Conservation (phyloP, 345 rosid species). For the Capsella bursapastoris region DNA sequence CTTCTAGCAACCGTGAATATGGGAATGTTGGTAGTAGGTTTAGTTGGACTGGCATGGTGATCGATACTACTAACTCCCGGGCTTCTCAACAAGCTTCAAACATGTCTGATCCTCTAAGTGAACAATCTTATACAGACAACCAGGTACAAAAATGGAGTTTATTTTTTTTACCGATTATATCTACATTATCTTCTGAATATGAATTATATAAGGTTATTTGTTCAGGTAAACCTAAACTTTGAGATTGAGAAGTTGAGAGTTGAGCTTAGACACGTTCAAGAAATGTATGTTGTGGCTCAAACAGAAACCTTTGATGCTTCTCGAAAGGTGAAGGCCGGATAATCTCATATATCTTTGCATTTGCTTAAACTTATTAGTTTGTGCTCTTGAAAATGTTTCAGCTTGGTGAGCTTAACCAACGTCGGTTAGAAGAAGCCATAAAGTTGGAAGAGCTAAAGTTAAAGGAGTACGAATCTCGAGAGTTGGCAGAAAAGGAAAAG, state of each 20-base stretch:
- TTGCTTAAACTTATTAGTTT: slow-evolving; percentile 20
- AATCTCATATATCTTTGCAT: not conserved
- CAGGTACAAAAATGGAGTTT: slow-evolving; percentile 50
- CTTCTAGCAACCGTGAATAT: slow-evolving; percentile 49
- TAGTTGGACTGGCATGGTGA: slow-evolving; percentile 42
- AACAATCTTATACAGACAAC: slow-evolving; percentile 51
- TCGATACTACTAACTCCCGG: slow-evolving; percentile 47
- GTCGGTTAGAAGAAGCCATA: slow-evolving; percentile 62
- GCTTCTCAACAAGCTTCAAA: slow-evolving; percentile 63
- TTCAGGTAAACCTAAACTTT: slow-evolving; percentile 62
- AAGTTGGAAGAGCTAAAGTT: slow-evolving; percentile 63
- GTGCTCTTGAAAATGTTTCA: slow-evolving; percentile 35
- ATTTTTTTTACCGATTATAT: not conserved
- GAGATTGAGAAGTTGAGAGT: slow-evolving; percentile 89
- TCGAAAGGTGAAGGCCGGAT: slow-evolving; percentile 60
- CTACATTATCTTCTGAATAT: not conserved
- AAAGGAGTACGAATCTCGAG: slow-evolving; percentile 61
- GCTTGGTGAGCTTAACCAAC: slow-evolving; percentile 52
- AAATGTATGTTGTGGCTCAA: slow-evolving; percentile 79
- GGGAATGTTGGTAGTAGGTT: slow-evolving; percentile 41
- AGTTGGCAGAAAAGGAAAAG: slow-evolving; percentile 65
- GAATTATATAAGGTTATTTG: not conserved
- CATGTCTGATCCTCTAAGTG: slow-evolving; percentile 54
- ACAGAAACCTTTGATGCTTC: slow-evolving; percentile 82
- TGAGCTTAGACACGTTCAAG: slow-evolving; percentile 83